Base-by-base conservation (phyloP, 164 flowering plant genomes). In the Vitis cinerea region DNA sequence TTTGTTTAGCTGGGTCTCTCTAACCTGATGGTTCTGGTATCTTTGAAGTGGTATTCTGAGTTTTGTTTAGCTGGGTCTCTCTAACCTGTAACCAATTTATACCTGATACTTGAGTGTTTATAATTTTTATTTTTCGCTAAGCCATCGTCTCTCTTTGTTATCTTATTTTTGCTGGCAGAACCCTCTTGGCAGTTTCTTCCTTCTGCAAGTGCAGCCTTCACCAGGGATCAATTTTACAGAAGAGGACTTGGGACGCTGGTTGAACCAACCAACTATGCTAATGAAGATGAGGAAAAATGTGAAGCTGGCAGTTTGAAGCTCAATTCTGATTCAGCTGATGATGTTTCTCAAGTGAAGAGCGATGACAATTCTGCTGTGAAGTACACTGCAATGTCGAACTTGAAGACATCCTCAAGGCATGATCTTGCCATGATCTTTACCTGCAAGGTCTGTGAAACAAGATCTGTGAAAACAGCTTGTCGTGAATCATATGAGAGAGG, bases 401-500 rank as follows among this genome's bases (percentile, higher is more conserved):
- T 93, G 78, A 91, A 89, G 78, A 61, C 79, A 8, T 89, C 94
- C 10, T 44, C 83, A 15, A 75, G 92, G 71, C 99, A 95, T 61
- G 93, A 95, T 70, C 83, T 89, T 8, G 94, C 89, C 9, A 86
- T 91, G 90, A 50, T 93, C 44, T 91, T 87, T 74, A 93, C 99
- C n/a, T 95, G 99, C 88, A 90, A 77, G 78, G 97, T 91, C 56
- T 95, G 98, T 65, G 97, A 91, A 48, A 91, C 94, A 15, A 88
- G 98, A 75, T 86, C 92, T 0, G 68, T 91, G 19, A 95, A 90
- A 84, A 89, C 92, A 8, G 70, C 67, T 16, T 84, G 85, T 66
- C 88, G 95, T 1, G 97, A 91, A 69, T 93, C 98, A 4, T 95
- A 93, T 58, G 98, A 95, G 67, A 95, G 87, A 73, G 98, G 99